These are phyloP conservation scores for Populus pruinosa DNA, from an alignment of 345 rosid genomes.

Conservation along the genomic window DNA sequence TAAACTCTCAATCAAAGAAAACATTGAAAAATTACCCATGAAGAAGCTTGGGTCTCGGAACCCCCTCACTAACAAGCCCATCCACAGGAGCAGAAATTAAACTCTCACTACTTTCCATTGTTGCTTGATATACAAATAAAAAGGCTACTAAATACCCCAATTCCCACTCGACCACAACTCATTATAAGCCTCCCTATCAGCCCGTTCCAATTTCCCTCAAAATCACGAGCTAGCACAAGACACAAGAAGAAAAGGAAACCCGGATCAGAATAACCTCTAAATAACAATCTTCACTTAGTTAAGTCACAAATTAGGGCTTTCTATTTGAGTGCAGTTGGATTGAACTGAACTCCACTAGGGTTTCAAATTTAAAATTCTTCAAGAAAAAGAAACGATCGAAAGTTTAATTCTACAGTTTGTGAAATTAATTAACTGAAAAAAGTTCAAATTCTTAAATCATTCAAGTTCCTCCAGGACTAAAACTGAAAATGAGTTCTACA, in stretches of 20 bases:
- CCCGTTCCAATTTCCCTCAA: slow-evolving; percentile 16
- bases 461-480: background rate
- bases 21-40: slow-evolving; percentile 63
- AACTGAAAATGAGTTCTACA: background rate
- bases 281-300: background rate
- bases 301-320: background rate
- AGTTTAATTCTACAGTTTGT: background rate
- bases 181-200: slow-evolving; percentile 36
- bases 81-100: slow-evolving; percentile 51
- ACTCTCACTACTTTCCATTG: slow-evolving; percentile 80
- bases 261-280: background rate
- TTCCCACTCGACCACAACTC: slow-evolving; percentile 50
- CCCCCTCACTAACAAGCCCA: slow-evolving; percentile 50
- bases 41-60: slow-evolving; percentile 46
- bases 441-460: background rate
- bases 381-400: background rate
- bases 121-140: slow-evolving; percentile 38
- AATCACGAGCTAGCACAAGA: slow-evolving; percentile 23
- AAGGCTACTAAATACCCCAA: slow-evolving; percentile 37
- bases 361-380: background rate
- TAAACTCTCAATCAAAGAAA: background rate
- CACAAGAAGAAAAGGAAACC: background rate
- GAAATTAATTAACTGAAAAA: background rate
- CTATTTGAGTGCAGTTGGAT: background rate
- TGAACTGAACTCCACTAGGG: background rate